Evolutionary conservation across 108 stramenopile species (phyloP), one percentile per base, ranked within the genome.

Genomic region (Cyclotella atomus): DNA sequence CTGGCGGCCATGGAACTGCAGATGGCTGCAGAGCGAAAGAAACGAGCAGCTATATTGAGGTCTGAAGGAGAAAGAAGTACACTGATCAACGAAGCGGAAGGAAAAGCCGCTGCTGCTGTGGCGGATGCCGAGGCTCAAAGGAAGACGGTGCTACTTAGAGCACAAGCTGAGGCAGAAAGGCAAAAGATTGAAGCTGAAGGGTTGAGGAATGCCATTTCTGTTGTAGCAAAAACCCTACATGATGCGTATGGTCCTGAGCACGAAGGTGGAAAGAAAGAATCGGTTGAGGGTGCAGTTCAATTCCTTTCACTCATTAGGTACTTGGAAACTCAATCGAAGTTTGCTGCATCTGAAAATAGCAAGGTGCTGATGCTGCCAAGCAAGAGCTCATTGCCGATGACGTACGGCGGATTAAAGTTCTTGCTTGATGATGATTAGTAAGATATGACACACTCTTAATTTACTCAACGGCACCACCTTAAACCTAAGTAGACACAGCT

Each of bases 11-110:
- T 83, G 77, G 83, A 83, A 65, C 19, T 68, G 43, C 83, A 83
- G 68, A 83, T 83, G 77, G 78, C 77, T 9, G 83, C 83, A 2
- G 83, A 83, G 44, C 64, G 83, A 35, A 71, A 65, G 46, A 83
- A 83, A 64, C 59, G 83, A 10, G 83, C 83, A 24, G 67, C 49
- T 7, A 60, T 83, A 16, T 46, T 83, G 6, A 19, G 76, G 16
- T 75, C 77, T 3, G 83, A 83, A 68, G 83, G 83, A n/a, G 74
- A 72, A 61, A 21, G 46, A 17, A 20, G 16, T 35, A 0, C 64
- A 46, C 27, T 66, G 21, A 61, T 83, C 53, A 79, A 79, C 45
- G 73, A 76, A 52, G 83, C 83, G 14, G 68, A 74, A 60, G 83
- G 76, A 32, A 19, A 34, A 19, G 73, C 73, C 10, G 20, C 60